Conservation (phyloP, 805 yeast genomes). For the Myxozyma kluyveri region DNA sequence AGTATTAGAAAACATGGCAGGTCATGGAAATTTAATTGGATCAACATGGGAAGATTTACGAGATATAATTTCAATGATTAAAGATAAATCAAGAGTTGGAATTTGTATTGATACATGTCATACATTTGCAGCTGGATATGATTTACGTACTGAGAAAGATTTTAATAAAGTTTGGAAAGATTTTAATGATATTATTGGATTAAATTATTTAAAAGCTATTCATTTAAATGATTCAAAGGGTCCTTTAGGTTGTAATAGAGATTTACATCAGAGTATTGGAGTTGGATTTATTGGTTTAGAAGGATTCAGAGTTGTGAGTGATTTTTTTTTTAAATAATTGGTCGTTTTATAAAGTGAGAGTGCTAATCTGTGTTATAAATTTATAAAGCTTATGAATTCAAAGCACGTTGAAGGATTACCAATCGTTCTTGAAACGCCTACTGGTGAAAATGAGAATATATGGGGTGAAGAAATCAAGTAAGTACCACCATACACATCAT, state of each 20-base stretch:
- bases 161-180: constrained; percentile 69
- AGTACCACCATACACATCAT: no score
- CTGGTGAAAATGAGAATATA: constrained; percentile 47
- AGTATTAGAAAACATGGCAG: constrained; percentile 96
- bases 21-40: constrained; percentile 89
- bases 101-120: constrained; percentile 97
- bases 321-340: background rate
- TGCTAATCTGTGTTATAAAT: constrained; percentile 1
- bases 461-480: constrained; percentile 44
- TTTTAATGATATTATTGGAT: constrained; percentile 74
- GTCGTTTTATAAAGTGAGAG: background rate
- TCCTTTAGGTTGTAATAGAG: constrained; percentile 85
- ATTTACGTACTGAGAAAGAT: constrained; percentile 57
- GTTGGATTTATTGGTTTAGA: constrained; percentile 87
- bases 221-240: constrained; percentile 96
- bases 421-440: constrained; percentile 82
- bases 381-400: constrained; percentile 57
- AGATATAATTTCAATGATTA: constrained; percentile 72
- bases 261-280: constrained; percentile 86
- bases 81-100: constrained; percentile 81
- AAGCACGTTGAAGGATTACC: constrained; percentile 64
- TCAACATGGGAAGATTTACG: constrained; percentile 71
- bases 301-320: constrained; percentile 56
- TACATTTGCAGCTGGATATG: constrained; percentile 90
- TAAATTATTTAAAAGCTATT: constrained; percentile 69